These are phyloP conservation scores for Colletotrichum tamarilloi DNA, from an alignment of 2,329 filamentous ascomycete species.

Conservation along the genomic window DNA sequence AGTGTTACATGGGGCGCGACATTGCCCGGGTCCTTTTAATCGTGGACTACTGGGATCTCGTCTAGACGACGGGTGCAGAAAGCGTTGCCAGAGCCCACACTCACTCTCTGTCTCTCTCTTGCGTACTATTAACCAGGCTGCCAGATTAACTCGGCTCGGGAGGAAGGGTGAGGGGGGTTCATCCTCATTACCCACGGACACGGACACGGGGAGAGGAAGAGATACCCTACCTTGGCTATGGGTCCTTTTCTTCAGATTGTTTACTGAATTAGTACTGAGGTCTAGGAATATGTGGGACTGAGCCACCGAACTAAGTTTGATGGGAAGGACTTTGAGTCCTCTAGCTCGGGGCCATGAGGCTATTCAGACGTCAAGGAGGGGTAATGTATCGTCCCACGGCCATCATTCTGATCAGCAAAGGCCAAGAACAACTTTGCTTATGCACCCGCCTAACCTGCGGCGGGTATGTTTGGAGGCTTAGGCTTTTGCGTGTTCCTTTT, in stretches of 20 bases:
- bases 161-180: no score
- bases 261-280: not conserved
- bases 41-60: no score
- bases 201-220: no score
- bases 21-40: no score
- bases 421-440: not conserved
- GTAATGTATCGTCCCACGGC: not conserved
- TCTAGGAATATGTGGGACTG: not conserved
- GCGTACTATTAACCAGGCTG: not conserved
- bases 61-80: no score
- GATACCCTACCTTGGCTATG: no score
- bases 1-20: no score
- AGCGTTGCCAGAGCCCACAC: no score
- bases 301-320: not conserved
- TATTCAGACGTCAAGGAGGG: conserved; percentile 24
- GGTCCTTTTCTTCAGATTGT: not conserved
- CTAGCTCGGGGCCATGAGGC: conserved; percentile 11
- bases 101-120: no score
- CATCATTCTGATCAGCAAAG: not conserved
- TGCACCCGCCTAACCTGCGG: not conserved
- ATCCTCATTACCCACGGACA: no score
- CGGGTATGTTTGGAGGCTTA: not conserved
- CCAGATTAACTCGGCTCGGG: not conserved
- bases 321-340: not conserved
- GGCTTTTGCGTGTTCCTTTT: not conserved